Base-by-base conservation (phyloP, 2,329 filamentous ascomycete genomes). In the Balansia obtecta region DNA sequence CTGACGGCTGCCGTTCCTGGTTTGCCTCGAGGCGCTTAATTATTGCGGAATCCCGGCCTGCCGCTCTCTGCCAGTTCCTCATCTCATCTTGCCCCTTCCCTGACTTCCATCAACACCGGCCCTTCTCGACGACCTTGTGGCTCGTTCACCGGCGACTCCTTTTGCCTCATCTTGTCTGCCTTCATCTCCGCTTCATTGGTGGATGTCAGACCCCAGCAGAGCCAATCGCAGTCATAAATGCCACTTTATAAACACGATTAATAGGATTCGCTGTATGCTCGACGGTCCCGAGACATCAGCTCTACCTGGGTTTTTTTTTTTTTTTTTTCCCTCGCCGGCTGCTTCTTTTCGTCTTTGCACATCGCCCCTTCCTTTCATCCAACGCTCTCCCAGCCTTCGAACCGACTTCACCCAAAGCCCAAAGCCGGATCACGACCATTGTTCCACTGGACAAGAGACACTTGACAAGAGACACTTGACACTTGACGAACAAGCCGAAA, bases 151-250 rank as follows among this genome's bases (percentile, higher is more conserved):
- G 58, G 62, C 58, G 57, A 57, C 55, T 55, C 52, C 59, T 63
- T 9, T 58, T 64, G 60, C 62, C 61, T 66, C 62, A 62, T 61
- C 61, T 60, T n/a, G n/a, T n/a, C n/a, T n/a, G 58, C 57, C 59
- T 57, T 57, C 59, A 61, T 64, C 57, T 57, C 54, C 56, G 54
- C 57, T 42, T 55, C 54, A 65, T 66, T 67, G 65, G 65, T 61
- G 57, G 55, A 58, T 51, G 55, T 56, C 44, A 54, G 55, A 55
- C 61, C 60, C 57, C 53, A 56, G 52, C 50, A 59, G 57, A 58
- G 58, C 65, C 65, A 67, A 67, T 66, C 63, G 66, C 57, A 62
- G 56, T 53, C 52, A 48, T 53, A 53, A 52, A 53, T 57, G 53
- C 53, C 51, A 58, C 42, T 53, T 59, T 55, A 56, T 61, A 63